phyloP scores from a whole-genome alignment of 208 protist species.

The Acanthamoeba castellanii region DNA sequence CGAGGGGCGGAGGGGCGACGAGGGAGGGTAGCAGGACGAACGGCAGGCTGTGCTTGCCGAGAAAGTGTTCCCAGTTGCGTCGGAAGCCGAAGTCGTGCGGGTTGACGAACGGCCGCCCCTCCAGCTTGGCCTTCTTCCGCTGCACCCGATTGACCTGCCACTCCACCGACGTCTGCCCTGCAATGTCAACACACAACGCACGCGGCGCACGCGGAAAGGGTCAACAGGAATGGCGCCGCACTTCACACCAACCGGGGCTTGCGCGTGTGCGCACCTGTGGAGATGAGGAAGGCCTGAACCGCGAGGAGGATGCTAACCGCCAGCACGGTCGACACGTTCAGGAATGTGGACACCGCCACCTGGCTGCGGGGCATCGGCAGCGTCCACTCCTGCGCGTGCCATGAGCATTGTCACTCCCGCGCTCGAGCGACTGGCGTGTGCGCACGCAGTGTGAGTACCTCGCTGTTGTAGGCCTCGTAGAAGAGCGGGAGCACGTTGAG shows the following conservation, averaged over 20 bases:
- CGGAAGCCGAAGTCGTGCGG: conserved; percentile 5
- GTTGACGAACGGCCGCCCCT: not conserved
- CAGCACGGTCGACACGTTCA: not conserved
- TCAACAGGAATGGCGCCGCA: too few relatives aligned
- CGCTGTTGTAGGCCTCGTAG: not conserved
- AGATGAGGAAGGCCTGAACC: not conserved
- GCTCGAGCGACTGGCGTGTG: too few relatives aligned
- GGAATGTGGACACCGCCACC: not conserved
- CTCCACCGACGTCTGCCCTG: conserved; percentile 57
- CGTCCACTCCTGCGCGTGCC: not conserved
- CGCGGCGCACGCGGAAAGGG: too few relatives aligned
- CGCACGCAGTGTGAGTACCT: too few relatives aligned
- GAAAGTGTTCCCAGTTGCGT: conserved; percentile 31
- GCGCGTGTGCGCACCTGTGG: not conserved
- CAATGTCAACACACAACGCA: too few relatives aligned
- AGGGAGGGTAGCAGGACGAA: conserved; percentile 26
- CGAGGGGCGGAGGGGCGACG: not conserved
- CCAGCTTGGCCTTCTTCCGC: conserved; percentile 7
- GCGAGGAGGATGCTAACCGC: conserved; percentile 1
- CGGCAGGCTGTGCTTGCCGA: conserved; percentile 19
- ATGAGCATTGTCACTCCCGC: not conserved
- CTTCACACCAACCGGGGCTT: too few relatives aligned
- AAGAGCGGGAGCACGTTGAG: conserved; percentile 21
- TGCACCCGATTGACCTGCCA: conserved; percentile 55
- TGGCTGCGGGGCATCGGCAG: not conserved